Conservation (phyloP, 1,284 basidiomycete species). For the Mycosarcoma maydis region DNA sequence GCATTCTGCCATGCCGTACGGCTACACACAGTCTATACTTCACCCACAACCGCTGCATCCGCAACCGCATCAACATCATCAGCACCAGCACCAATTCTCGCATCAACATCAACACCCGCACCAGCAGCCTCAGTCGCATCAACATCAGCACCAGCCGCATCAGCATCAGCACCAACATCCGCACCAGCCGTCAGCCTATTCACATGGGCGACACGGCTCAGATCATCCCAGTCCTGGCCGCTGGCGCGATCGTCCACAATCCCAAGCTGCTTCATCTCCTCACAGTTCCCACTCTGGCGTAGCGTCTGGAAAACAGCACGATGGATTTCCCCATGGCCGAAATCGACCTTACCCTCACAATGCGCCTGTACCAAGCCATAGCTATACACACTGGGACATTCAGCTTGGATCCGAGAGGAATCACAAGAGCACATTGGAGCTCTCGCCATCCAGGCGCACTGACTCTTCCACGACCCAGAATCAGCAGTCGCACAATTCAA, state of each 20-base stretch:
- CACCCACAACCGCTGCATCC: conserved; percentile 20
- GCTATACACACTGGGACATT: conserved; percentile 44
- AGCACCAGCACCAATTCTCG: conserved; percentile 11
- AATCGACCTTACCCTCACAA: conserved; percentile 38
- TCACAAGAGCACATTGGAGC: conserved; percentile 26
- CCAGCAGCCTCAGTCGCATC: conserved; percentile 14
- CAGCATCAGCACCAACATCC: conserved; percentile 13
- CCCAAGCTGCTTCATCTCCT: conserved; percentile 24
- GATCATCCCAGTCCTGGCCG: conserved; percentile 34
- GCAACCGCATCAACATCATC: conserved; percentile 15
- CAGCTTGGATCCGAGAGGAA: conserved; percentile 35
- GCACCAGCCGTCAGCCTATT: conserved; percentile 4
- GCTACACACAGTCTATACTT: conserved; percentile 20
- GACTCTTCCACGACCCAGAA: not conserved
- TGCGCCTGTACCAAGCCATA: conserved; percentile 37
- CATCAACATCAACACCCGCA: conserved; percentile 8
- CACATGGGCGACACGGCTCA: conserved; percentile 20
- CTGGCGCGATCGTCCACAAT: conserved; percentile 35
- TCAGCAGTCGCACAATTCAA: conserved; percentile 11
- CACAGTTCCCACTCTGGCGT: conserved; percentile 29
- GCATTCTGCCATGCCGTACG: conserved; percentile 21
- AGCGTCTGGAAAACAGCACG: conserved; percentile 22
- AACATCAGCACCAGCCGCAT: conserved; percentile 6
- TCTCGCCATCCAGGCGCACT: conserved; percentile 27
- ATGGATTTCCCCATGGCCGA: conserved; percentile 21